These are phyloP conservation scores for Colletotrichum coccodes DNA, from an alignment of 2,329 filamentous ascomycete genomes.

Conservation along the genomic window DNA sequence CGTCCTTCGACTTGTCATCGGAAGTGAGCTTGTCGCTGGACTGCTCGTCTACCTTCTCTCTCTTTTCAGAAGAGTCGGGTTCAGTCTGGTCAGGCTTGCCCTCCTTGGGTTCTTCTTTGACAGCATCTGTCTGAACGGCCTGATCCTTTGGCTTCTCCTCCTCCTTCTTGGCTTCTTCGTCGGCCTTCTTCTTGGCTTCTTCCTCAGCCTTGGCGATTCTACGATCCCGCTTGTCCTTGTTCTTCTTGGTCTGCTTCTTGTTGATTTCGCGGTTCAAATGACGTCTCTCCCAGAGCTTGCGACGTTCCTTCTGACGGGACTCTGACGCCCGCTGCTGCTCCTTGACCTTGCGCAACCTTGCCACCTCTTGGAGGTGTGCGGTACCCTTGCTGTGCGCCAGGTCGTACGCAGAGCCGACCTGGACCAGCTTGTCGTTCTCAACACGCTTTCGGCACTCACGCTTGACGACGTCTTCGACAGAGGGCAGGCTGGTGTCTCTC, in stretches of 20 bases:
- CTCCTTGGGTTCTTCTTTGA: not conserved
- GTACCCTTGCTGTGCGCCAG: conserved; percentile 68
- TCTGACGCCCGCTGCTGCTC: conserved; percentile 60
- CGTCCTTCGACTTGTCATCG: conserved; percentile 2
- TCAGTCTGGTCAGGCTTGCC: not conserved
- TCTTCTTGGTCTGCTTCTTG: conserved; percentile 52
- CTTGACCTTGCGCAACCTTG: conserved; percentile 59
- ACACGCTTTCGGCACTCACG: conserved; percentile 56
- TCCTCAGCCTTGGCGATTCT: conserved; percentile 32
- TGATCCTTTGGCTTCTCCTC: conserved; percentile 21
- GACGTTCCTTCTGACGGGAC: conserved; percentile 56
- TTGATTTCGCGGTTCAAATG: conserved; percentile 54
- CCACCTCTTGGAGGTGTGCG: conserved; percentile 60
- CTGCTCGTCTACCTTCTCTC: not conserved
- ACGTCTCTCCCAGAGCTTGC: conserved; percentile 60
- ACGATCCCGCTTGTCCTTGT: conserved; percentile 45
- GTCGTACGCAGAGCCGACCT: conserved; percentile 68
- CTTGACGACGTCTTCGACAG: conserved; percentile 67
- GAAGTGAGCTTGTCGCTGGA: not conserved
- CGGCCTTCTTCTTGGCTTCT: conserved; percentile 33
- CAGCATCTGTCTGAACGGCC: conserved; percentile 29
- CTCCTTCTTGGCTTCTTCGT: conserved; percentile 32
- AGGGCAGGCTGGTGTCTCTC: conserved; percentile 52
- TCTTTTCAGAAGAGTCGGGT: not conserved
- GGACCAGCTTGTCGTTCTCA: conserved; percentile 68